Percentiles rank a stretch among this genome's conserved stretches.
Evolutionary conservation across 2,329 filamentous ascomycete genomes (phyloP).

Genomic region (Fusarium denticulatum): DNA sequence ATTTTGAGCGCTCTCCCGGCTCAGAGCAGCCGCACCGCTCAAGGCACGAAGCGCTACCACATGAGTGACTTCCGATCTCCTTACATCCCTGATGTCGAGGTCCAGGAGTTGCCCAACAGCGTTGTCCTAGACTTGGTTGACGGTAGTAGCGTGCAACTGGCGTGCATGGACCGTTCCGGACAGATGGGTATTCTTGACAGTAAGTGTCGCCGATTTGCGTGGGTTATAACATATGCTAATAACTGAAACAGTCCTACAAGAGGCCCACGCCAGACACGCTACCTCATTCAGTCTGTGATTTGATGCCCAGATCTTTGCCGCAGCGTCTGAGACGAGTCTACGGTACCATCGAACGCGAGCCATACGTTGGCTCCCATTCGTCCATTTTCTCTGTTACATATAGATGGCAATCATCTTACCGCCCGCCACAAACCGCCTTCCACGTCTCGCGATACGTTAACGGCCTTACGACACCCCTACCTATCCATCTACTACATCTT

Average conservation of each 20-base stretch:
- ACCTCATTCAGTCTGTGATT: slow-evolving; percentile 46
- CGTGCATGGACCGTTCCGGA: slow-evolving; percentile 69
- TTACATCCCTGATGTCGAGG: slow-evolving; percentile 86
- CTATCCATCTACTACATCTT: slow-evolving; percentile 3
- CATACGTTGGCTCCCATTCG: background rate
- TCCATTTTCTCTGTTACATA: slow-evolving; percentile 24
- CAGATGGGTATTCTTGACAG: slow-evolving; percentile 65
- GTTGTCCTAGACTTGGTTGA: slow-evolving; percentile 70
- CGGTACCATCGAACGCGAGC: background rate
- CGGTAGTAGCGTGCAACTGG: slow-evolving; percentile 70
- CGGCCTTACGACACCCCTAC: slow-evolving; percentile 29
- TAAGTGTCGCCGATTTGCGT: slow-evolving; percentile 50
- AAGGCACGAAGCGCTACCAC: slow-evolving; percentile 79
- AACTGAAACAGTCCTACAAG: slow-evolving; percentile 46
- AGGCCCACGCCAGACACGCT: slow-evolving; percentile 50
- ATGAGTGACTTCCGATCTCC: slow-evolving; percentile 84
- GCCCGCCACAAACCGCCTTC: slow-evolving; percentile 12
- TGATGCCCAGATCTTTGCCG: background rate
- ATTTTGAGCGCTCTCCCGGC: slow-evolving; percentile 74
- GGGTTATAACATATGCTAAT: slow-evolving; percentile 1
- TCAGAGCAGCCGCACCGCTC: slow-evolving; percentile 59
- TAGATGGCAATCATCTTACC: slow-evolving; percentile 11
- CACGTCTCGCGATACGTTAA: slow-evolving; percentile 27
- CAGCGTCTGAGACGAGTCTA: slow-evolving; percentile 3
- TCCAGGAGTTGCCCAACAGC: slow-evolving; percentile 92